Evolutionary conservation across 306 rosid genomes (phyloP).

Genomic region (Casuarina equisetifolia): DNA sequence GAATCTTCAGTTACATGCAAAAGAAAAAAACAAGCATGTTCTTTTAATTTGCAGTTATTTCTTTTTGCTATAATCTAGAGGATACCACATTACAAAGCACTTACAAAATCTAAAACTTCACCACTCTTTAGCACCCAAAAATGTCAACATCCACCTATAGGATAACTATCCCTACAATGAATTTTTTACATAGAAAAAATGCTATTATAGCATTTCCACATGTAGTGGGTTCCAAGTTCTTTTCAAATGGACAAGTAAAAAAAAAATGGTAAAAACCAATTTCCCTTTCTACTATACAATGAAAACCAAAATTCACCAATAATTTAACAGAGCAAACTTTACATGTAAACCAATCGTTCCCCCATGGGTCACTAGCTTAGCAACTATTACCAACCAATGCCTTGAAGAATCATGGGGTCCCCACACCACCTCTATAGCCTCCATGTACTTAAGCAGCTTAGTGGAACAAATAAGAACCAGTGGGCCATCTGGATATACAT

Average conservation of each 20-base stretch:
- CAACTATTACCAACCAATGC: constrained; percentile 91
- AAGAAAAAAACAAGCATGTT: neutral
- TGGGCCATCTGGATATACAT: constrained; percentile 84
- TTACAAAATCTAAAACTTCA: neutral
- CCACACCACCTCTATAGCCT: constrained; percentile 72
- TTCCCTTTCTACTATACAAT: constrained; percentile 25
- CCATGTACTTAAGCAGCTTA: constrained; percentile 74
- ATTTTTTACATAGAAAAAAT: constrained; percentile 40
- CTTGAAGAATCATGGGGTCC: constrained; percentile 93
- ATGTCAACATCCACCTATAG: neutral
- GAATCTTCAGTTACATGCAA: too few species aligned
- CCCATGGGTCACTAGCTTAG: constrained; percentile 74
- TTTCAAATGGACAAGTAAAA: constrained; percentile 20
- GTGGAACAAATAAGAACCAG: constrained; percentile 57
- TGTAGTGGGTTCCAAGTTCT: constrained; percentile 23
- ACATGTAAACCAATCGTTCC: constrained; percentile 79
- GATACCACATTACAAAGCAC: neutral
- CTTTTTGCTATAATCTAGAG: neutral
- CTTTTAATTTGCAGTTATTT: neutral
- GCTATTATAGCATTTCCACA: constrained; percentile 21
- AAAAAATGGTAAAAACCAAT: neutral
- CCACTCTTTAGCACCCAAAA: neutral
- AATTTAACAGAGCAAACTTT: constrained; percentile 87
- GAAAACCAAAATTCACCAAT: constrained; percentile 42
- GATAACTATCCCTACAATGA: constrained; percentile 36